Evolutionary conservation across 352 stramenopile species (phyloP), one percentile per base, ranked within the genome.

Genomic region (Phytopythium montanum): DNA sequence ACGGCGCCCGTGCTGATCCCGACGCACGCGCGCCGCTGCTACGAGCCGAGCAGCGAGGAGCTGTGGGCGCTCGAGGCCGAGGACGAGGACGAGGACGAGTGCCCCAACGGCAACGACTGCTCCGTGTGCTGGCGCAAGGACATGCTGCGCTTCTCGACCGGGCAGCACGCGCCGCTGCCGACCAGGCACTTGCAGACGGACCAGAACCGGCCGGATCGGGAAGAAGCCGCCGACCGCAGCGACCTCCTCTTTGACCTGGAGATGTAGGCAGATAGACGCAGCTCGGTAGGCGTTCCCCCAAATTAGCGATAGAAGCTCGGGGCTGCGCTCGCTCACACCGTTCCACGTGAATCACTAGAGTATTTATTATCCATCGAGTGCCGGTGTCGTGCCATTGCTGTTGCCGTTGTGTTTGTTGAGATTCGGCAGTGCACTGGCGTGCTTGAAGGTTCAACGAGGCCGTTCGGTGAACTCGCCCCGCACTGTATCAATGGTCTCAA

Each of bases 241-340:
- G 77, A 90, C 41, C 72, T 90, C 63, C 76, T 90, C 36, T 90
- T 90, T 44, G 77, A 87, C 36, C 61, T 90, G 49, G 80, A 90
- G 66, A 79, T 90, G 60, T 90, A 72, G 69, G 19, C 62, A 55
- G 31, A 55, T 25, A 55, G 46, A 50, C 23, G 25, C 25, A 29
- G 21, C 7, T 25, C 19, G 29, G 42, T 34, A 54, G 49, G 28
- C 4, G 3, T 38, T 29, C 29, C 49, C 25, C 28, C 28, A 69
- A 70, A 65, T 1, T 75, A 75, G 49, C 49, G 49, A 38, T 54
- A 12, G 49, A 54, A 54, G 49, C 49, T n/a, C 49, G 28, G 49
- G 46, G 12, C 45, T 12, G 25, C 13, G n/a, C n/a, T n/a, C n/a
- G n/a, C 9, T 12, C 38, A 13, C 13, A 44, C 21, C 41, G 3